Percentiles rank a stretch among this genome's conserved stretches.
Conservation (phyloP, 2,329 filamentous ascomycete genomes). For the Penicillium griseofulvum region DNA sequence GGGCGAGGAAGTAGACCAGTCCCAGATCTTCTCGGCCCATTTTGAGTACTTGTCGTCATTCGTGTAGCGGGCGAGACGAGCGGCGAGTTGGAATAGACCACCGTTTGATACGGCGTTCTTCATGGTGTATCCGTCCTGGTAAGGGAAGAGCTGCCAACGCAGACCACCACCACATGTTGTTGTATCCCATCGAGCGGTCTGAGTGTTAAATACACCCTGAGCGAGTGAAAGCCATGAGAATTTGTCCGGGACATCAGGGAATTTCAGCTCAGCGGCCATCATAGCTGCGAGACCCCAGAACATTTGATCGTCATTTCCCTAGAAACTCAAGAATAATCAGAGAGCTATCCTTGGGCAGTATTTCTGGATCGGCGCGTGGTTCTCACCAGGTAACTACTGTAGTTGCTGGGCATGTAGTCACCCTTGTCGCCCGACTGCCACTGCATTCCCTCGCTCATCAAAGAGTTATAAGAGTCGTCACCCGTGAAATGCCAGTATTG, state of each 20-base stretch:
- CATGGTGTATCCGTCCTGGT: constrained; percentile 76
- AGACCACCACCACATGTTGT: constrained; percentile 68
- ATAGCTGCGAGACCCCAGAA: constrained; percentile 70
- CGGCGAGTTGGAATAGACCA: constrained; percentile 77
- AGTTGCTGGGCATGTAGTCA: constrained; percentile 40
- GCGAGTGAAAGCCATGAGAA: constrained; percentile 56
- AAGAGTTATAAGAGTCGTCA: constrained; percentile 61
- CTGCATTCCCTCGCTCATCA: constrained; percentile 46
- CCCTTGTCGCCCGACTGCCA: constrained; percentile 34
- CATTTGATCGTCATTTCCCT: constrained; percentile 69
- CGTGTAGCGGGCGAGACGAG: constrained; percentile 67
- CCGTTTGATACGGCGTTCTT: constrained; percentile 81
- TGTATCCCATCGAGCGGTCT: constrained; percentile 68
- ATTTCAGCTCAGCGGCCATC: constrained; percentile 64
- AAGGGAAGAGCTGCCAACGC: constrained; percentile 76
- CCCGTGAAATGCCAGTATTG: constrained; percentile 70
- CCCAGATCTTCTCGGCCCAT: constrained; percentile 60
- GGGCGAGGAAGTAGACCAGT: constrained; percentile 57
- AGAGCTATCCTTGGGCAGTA: not conserved
- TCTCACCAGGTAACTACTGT: constrained; percentile 33
- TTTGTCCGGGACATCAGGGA: constrained; percentile 54
- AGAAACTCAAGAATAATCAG: not conserved
- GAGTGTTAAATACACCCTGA: constrained; percentile 69
- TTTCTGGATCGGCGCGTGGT: not conserved
- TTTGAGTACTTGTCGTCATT: constrained; percentile 63